Evolutionary conservation across 2,329 filamentous ascomycete genomes (phyloP).

Genomic region (Byssoonygena ceratinophila): DNA sequence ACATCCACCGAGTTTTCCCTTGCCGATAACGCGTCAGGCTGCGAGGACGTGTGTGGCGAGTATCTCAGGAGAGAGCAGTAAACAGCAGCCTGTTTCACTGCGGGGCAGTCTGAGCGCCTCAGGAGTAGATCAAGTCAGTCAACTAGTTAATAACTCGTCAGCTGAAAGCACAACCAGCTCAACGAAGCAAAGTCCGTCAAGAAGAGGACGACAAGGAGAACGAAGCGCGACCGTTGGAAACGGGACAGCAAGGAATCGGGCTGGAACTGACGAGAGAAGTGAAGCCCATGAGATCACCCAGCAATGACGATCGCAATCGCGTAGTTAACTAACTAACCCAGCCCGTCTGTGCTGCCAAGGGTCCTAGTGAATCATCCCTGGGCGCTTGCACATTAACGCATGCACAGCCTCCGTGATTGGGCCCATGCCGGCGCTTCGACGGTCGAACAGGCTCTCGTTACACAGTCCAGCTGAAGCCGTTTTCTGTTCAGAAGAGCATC

Average conservation of each 20-base stretch:
- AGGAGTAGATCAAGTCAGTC: not conserved
- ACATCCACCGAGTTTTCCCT: not conserved
- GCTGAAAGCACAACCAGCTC: no score
- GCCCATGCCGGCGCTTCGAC: not conserved
- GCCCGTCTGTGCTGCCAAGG: not conserved
- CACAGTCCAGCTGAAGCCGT: no score
- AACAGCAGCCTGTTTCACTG: not conserved
- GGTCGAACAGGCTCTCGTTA: not conserved
- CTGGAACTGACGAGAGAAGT: no score
- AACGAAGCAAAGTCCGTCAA: no score
- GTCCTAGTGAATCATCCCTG: not conserved
- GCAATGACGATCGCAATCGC: conserved; percentile 1
- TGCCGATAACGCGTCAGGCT: not conserved
- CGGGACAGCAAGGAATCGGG: no score
- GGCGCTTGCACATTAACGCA: not conserved
- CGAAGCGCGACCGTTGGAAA: no score
- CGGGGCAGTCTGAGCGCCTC: not conserved
- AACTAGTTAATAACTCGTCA: not conserved
- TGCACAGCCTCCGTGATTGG: not conserved
- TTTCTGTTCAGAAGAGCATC: no score
- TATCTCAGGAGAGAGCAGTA: not conserved
- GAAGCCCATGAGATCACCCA: conserved; percentile 3
- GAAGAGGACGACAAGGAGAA: not conserved
- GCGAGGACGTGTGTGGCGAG: not conserved
- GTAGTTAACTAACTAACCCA: no score